Evolutionary conservation across 2,329 filamentous ascomycete genomes (phyloP).

Genomic region (Aspergillus vadensis): DNA sequence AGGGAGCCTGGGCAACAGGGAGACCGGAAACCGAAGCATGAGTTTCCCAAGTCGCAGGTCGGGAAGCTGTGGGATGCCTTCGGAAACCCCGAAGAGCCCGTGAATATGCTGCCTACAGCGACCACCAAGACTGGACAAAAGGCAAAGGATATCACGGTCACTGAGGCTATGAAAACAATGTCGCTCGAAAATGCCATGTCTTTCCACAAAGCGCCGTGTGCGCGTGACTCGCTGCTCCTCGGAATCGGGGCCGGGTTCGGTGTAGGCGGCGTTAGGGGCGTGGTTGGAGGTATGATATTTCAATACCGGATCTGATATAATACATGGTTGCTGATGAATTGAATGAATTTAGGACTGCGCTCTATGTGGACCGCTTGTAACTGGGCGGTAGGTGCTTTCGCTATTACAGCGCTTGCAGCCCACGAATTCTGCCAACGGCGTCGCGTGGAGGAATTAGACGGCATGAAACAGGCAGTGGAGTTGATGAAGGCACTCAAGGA

Average conservation of each 20-base stretch:
- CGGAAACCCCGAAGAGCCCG: constrained; percentile 51
- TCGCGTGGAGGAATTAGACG: constrained; percentile 72
- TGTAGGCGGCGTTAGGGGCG: constrained; percentile 70
- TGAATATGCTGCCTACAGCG: constrained; percentile 59
- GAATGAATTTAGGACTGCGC: constrained; percentile 44
- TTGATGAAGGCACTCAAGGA: constrained; percentile 73
- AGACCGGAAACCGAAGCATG: constrained; percentile 42
- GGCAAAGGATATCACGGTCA: constrained; percentile 44
- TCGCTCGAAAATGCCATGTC: constrained; percentile 59
- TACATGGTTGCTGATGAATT: neutral
- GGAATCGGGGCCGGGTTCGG: constrained; percentile 80
- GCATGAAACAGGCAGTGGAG: constrained; percentile 84
- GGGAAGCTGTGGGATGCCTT: constrained; percentile 53
- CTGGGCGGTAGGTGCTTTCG: constrained; percentile 81
- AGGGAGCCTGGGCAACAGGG: constrained; percentile 21
- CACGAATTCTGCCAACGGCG: constrained; percentile 84
- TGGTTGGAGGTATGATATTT: constrained; percentile 67
- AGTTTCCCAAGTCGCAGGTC: constrained; percentile 48
- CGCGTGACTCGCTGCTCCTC: constrained; percentile 76
- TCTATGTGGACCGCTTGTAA: constrained; percentile 70
- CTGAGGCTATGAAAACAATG: constrained; percentile 45
- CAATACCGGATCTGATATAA: too few relatives aligned
- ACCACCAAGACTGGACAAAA: constrained; percentile 63
- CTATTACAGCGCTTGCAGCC: constrained; percentile 66
- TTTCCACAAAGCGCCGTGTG: constrained; percentile 78